Conservation (phyloP, 352 stramenopile species). For the Phytophthora idaei region DNA sequence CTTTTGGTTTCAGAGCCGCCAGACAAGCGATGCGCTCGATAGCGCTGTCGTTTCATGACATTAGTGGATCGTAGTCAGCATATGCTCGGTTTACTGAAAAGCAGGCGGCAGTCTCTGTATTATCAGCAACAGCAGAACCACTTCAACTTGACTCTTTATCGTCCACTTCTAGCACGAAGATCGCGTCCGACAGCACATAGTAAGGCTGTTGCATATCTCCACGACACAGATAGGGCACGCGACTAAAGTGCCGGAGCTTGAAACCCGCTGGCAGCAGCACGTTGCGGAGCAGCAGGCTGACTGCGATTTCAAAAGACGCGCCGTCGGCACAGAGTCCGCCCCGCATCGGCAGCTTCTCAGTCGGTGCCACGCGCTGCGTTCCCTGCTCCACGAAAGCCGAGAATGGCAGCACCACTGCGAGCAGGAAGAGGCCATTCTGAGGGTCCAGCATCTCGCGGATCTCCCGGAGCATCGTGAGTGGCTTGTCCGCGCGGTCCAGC, state of each 20-base stretch:
- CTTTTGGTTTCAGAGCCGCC: conserved; percentile 19
- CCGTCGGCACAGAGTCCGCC: conserved; percentile 66
- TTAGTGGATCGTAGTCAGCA: conserved; percentile 14
- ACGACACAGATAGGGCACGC: conserved; percentile 84
- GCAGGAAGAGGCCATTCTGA: conserved; percentile 71
- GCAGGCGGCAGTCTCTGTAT: conserved; percentile 11
- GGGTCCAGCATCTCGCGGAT: conserved; percentile 79
- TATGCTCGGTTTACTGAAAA: conserved; percentile 27
- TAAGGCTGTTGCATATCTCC: conserved; percentile 81
- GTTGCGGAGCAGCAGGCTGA: conserved; percentile 64
- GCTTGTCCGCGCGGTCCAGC: conserved; percentile 80
- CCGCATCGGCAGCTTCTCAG: conserved; percentile 68
- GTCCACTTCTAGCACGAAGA: conserved; percentile 81
- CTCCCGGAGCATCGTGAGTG: conserved; percentile 75
- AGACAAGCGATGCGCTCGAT: background rate
- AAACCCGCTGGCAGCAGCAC: conserved; percentile 76
- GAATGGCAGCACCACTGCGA: conserved; percentile 84
- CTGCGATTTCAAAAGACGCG: conserved; percentile 71
- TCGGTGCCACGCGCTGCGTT: conserved; percentile 65
- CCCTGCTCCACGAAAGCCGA: conserved; percentile 82
- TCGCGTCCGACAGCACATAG: conserved; percentile 86
- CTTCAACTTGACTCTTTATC: conserved; percentile 26
- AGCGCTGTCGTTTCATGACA: conserved; percentile 12
- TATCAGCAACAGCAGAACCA: conserved; percentile 16
- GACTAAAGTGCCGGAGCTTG: conserved; percentile 78